Base-by-base conservation (phyloP, 176 grass and related monocot species). In the Cenchrus americanus region DNA sequence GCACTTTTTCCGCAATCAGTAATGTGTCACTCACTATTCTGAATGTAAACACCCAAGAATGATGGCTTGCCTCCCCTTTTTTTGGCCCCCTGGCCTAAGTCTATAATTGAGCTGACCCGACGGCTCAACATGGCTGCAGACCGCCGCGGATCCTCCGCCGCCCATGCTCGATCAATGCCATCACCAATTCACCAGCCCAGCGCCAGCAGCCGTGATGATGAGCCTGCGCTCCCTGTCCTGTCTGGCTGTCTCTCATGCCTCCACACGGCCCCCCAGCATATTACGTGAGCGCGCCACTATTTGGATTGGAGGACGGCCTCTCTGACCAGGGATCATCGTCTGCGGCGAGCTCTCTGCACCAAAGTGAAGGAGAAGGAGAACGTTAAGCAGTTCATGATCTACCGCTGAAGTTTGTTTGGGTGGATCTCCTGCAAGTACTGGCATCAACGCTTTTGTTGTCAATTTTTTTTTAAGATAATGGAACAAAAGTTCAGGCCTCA, bases 221-320 rank as follows among this genome's bases (percentile, higher is more conserved):
- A 55, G 21, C 55, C 57, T 22, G 21, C 57, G 21, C 21, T 60
- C 57, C 57, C 2, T n/a, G 0, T 15, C 51, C 4, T 4, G 5
- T n/a, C n/a, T n/a, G n/a, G n/a, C n/a, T n/a, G n/a, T 15, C 14
- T 18, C 5, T 3, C 50, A 30, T 30, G 27, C 27, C 27, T 30
- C 52, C 57, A 11, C 57, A 60, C 57, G 57, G 57, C 23, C 91
- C 95, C 14, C 95, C 92, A 10, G 95, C 89, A 8, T 93, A 95
- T 54, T 98, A 98, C 69, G 96, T 91, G 89, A 0, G 92, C 93
- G 2, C 93, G 91, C 30, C 82, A 87, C 53, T 98, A 95, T 79
- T 3, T 85, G 21, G 2, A 30, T 30, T 30, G 27, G 89, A 98
- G 0, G 90, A 86, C 2, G 86, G 87, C 11, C 48, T 46, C 8